Percentiles rank a stretch among this genome's conserved stretches.
Evolutionary conservation across 139 green algal genomes (phyloP).

Genomic region (Micractinium conductrix): DNA sequence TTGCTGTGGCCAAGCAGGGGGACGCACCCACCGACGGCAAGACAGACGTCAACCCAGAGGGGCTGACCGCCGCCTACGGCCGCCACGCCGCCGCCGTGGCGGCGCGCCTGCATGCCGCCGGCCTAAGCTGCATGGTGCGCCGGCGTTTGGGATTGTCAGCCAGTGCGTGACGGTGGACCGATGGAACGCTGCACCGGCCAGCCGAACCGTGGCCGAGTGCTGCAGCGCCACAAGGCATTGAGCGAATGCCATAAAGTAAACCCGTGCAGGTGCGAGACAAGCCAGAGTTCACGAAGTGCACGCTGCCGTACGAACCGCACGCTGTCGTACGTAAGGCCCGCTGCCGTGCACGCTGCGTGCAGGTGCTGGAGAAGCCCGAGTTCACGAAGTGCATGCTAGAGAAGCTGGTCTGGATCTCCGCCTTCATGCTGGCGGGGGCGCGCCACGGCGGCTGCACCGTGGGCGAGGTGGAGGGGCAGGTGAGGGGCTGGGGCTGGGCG

Average conservation of each 20-base stretch:
- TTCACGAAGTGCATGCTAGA: conserved; percentile 94
- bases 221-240: too few species aligned
- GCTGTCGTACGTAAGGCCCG: neutral
- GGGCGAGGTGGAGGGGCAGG: conserved; percentile 84
- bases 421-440: conserved; percentile 95
- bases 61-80: conserved; percentile 90
- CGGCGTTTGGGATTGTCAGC: too few species aligned
- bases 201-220: too few species aligned
- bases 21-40: conserved; percentile 91
- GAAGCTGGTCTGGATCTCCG: conserved; percentile 99
- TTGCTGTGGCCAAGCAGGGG: conserved; percentile 96
- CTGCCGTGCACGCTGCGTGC: neutral
- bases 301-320: neutral
- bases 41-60: conserved; percentile 97
- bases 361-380: conserved; percentile 71
- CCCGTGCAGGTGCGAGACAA: too few species aligned
- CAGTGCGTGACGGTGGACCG: too few species aligned
- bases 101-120: conserved; percentile 73
- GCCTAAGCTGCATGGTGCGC: conserved; percentile 94
- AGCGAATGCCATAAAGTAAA: too few species aligned
- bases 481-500: neutral
- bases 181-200: too few species aligned
- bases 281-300: neutral
- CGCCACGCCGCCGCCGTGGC: conserved; percentile 86
- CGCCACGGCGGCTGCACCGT: conserved; percentile 78